Evolutionary conservation across 805 yeast species (phyloP), one percentile per base, ranked within the genome.

Genomic region (Wickerhamiella slavikovae): DNA sequence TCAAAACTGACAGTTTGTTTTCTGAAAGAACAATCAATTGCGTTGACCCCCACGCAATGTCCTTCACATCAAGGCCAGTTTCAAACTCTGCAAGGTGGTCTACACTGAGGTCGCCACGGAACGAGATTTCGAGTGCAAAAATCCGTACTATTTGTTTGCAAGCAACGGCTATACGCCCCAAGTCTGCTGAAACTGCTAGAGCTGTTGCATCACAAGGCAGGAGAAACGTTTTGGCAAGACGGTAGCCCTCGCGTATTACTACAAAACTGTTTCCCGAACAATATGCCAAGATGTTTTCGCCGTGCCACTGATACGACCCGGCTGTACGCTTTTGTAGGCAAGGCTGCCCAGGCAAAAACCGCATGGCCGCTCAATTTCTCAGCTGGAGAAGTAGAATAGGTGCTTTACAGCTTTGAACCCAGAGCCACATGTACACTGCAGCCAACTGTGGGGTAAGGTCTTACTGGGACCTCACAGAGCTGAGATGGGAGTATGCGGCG

Each of bases 201-300:
- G 74, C 68, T 15, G 44, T 43, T 12, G 85, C 71, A 43, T 78
- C 93, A 2, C 55, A 37, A 8, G 68, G 70, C 15, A 80, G 55
- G n/a, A 40, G 76, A 76, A 1, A 80, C 54, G 0, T 93, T 80
- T 49, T 85, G 96, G 12, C 82, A 51, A 35, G 73, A 53, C 15
- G 54, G 49, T 34, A 60, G 54, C 27, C 61, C 17, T 35, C 64
- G 61, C 5, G 73, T 58, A 3, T 71, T 46, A 4, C 76, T 62
- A 20, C 85, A 39, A 85, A 57, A 47, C 79, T 80, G 52, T 80
- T 80, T 1, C 93, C 95, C 1, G 94, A 78, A 34, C 82, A 76
- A 47, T 85, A 85, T 1, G 54, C 56, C 20, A 76, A 52, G 2
- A 80, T 50, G 29, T 68, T 64, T 35, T 66, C 68, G 8, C 59